Base-by-base conservation (phyloP, 2,329 filamentous ascomycete species). In the Fusarium sp. region DNA sequence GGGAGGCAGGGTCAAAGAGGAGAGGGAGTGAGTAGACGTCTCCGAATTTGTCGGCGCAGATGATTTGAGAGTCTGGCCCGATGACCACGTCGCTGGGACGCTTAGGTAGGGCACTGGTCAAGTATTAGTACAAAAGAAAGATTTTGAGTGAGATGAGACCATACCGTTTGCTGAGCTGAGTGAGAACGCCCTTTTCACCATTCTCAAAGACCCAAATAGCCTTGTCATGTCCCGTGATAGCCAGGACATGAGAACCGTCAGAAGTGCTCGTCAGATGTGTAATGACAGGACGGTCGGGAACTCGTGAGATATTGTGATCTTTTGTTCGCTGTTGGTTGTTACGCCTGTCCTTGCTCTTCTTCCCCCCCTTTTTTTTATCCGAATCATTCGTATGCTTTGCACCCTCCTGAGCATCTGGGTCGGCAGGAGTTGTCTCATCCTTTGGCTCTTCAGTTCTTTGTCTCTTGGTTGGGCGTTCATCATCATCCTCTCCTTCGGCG, bases 1-100 rank as follows among this genome's bases (percentile, higher is more conserved):
- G 49, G 46, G 48, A 24, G 68, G 63, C 19, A 53, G 54, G 31
- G 65, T 70, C 32, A 66, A 70, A 43, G 57, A 72, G 48, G 46
- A 98, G 81, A 12, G 95, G 94, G 7, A 99, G 78, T 10, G 91
- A 86, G 77, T 97, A 98, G 59, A 97, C 94, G 75, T 99, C 95
- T 65, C 95, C 95, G 72, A 98, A 98, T 76, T 99, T 99, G 80
- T 99, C 95, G 48, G 88, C 94, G 61, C 87, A 88, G 55, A 98
- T 78, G 62, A 99, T 91, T 8, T 88, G 91, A 39, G 83, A 81
- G 72, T 93, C 89, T 35, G 85, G 80, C 7, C 90, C 87, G 48
- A 97, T 77, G 47, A 84, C 79, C 55, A 98, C 80, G 32, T 91
- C 88, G 73, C 89, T 94, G 11, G 93, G 92, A 32, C 93, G 88